These are phyloP conservation scores for Chaetothyriales sp. DNA, from an alignment of 2,329 filamentous ascomycete species.

Conservation along the genomic window DNA sequence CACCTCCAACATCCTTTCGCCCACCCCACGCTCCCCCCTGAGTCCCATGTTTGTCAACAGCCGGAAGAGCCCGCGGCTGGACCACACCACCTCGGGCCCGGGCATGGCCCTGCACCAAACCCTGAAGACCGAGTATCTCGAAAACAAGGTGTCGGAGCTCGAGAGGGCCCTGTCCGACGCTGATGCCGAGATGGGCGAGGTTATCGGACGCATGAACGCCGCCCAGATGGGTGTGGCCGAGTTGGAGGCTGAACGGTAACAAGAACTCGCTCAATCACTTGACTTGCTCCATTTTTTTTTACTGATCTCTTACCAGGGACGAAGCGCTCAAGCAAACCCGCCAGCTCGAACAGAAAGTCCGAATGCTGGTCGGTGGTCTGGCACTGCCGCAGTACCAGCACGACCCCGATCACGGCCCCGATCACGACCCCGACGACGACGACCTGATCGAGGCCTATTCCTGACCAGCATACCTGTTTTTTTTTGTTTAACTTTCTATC, in stretches of 20 bases:
- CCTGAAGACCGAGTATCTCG: conserved; percentile 59
- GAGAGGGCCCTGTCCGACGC: conserved; percentile 66
- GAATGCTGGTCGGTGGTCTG: neutral
- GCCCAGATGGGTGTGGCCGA: conserved; percentile 74
- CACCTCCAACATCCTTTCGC: conserved; percentile 24
- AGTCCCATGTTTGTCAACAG: conserved; percentile 46
- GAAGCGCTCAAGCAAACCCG: conserved; percentile 59
- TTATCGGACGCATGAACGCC: conserved; percentile 66
- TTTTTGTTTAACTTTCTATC: too few species aligned
- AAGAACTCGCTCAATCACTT: conserved; percentile 7
- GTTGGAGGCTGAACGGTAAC: conserved; percentile 45
- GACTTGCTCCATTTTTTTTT: conserved; percentile 19
- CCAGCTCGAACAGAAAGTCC: conserved; percentile 41
- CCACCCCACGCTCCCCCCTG: conserved; percentile 46
- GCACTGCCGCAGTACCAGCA: neutral
- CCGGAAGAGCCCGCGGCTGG: conserved; percentile 45
- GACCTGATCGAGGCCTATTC: neutral
- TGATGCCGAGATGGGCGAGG: conserved; percentile 70
- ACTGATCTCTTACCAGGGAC: conserved; percentile 36
- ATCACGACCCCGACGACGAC: neutral
- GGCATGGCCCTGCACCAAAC: conserved; percentile 52
- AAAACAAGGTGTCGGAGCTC: conserved; percentile 66
- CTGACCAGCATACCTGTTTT: too few species aligned
- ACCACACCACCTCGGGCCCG: conserved; percentile 47
- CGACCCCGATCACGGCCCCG: neutral